These are phyloP conservation scores for Cutaneotrichosporon curvatum DNA, from an alignment of 1,284 basidiomycete species.

Conservation along the genomic window DNA sequence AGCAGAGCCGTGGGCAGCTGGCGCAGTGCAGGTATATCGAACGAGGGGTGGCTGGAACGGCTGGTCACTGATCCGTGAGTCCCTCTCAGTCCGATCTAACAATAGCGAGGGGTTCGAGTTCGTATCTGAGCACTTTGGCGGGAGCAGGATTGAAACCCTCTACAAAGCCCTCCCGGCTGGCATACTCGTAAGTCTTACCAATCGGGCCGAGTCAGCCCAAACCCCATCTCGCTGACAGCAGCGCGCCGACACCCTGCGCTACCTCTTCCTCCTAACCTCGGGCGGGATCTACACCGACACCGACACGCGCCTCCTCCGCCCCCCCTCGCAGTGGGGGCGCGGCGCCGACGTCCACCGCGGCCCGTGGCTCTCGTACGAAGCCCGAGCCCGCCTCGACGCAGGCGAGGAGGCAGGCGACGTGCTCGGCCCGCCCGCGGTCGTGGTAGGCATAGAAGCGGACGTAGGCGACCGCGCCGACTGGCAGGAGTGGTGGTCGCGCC, in stretches of 20 bases:
- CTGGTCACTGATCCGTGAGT: not conserved
- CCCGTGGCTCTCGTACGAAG: slow-evolving; percentile 29
- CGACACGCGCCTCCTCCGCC: slow-evolving; percentile 40
- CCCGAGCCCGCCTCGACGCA: slow-evolving; percentile 15
- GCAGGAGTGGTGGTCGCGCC: slow-evolving; percentile 45
- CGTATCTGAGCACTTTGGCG: not conserved
- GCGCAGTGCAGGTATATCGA: not conserved
- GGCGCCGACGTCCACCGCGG: slow-evolving; percentile 26
- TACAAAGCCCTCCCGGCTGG: too few relatives aligned
- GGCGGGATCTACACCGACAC: slow-evolving; percentile 47
- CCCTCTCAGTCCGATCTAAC: too few relatives aligned
- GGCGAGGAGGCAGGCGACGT: slow-evolving; percentile 25
- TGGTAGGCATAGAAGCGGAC: slow-evolving; percentile 47
- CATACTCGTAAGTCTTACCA: too few relatives aligned
- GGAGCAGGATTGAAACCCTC: too few relatives aligned
- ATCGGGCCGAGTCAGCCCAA: too few relatives aligned
- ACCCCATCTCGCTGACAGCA: slow-evolving; percentile 6
- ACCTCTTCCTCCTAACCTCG: slow-evolving; percentile 39
- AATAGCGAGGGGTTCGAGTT: not conserved
- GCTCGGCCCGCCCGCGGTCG: slow-evolving; percentile 35
- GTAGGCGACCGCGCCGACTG: slow-evolving; percentile 44
- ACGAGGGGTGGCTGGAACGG: not conserved
- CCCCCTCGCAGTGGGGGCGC: slow-evolving; percentile 35
- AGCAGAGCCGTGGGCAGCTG: not conserved
- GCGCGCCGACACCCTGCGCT: slow-evolving; percentile 40